Percentiles rank a stretch among this genome's conserved stretches.
Conservation (phyloP, 306 rosid species). For the Quercus ilex region DNA sequence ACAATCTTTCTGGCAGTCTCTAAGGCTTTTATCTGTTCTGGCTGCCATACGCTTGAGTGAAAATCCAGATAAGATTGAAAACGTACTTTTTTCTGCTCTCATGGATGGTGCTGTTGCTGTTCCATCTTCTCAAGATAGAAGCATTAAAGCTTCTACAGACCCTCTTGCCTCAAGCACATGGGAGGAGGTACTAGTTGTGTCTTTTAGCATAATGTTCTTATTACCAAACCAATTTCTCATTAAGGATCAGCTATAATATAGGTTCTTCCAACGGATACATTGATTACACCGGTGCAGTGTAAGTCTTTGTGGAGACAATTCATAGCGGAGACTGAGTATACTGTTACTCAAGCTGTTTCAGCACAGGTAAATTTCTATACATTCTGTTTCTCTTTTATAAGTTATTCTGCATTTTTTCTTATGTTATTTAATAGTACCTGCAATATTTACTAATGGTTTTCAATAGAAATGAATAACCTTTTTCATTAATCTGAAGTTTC, state of each 20-base stretch:
- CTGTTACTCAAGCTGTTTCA: conserved; percentile 75
- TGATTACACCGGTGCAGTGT: conserved; percentile 82
- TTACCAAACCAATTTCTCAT: conserved; percentile 11
- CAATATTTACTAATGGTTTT: neutral
- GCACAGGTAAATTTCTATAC: conserved; percentile 60
- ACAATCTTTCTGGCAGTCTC: conserved; percentile 49
- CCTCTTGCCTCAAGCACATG: conserved; percentile 85
- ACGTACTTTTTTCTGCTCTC: conserved; percentile 46
- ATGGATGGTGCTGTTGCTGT: conserved; percentile 45
- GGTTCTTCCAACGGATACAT: conserved; percentile 60
- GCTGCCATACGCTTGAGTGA: conserved; percentile 87
- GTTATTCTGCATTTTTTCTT: neutral
- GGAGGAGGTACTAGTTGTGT: conserved; percentile 75
- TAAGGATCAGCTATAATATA: conserved; percentile 22
- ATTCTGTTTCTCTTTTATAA: neutral
- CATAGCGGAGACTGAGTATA: conserved; percentile 73
- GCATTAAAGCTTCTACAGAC: conserved; percentile 40
- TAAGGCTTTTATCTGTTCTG: conserved; percentile 71
- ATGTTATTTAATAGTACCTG: neutral
- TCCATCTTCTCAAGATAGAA: conserved; percentile 43
- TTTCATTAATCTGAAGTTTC: neutral
- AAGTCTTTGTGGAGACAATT: conserved; percentile 91
- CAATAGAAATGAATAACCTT: neutral
- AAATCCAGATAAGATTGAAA: conserved; percentile 65
- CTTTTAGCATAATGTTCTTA: neutral